Evolutionary conservation across 2,329 filamentous ascomycete species (phyloP).

Genomic region (Sordariomycetes sp.): DNA sequence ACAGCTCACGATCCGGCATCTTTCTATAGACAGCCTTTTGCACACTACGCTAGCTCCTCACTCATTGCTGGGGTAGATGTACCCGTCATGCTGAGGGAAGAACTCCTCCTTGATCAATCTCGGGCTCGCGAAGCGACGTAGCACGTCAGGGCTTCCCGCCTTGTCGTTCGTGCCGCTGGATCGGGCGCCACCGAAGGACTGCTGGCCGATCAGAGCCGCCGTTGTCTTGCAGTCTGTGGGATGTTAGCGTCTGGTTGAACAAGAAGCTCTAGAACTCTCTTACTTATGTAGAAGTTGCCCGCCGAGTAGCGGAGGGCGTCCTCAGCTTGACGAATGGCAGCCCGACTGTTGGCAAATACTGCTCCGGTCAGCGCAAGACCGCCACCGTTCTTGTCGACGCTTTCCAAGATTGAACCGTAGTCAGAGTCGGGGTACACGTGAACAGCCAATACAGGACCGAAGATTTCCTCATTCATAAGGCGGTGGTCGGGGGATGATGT

Average conservation of each 20-base stretch:
- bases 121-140: slow-evolving; percentile 50
- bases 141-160: slow-evolving; percentile 48
- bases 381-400: slow-evolving; percentile 30
- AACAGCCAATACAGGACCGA: slow-evolving; percentile 34
- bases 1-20: too few species aligned
- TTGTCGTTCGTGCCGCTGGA: slow-evolving; percentile 61
- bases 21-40: too few species aligned
- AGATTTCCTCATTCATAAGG: slow-evolving; percentile 36
- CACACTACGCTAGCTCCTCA: neutral
- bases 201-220: slow-evolving; percentile 56
- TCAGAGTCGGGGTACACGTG: slow-evolving; percentile 37
- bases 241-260: neutral
- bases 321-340: slow-evolving; percentile 53
- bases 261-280: too few species aligned
- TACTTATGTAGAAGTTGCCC: slow-evolving; percentile 65
- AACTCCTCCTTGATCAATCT: slow-evolving; percentile 65
- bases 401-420: slow-evolving; percentile 17
- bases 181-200: slow-evolving; percentile 56
- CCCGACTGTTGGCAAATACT: slow-evolving; percentile 57
- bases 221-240: slow-evolving; percentile 54
- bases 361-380: slow-evolving; percentile 52
- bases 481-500: slow-evolving; percentile 29
- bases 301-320: slow-evolving; percentile 56
- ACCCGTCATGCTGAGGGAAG: slow-evolving; percentile 40
- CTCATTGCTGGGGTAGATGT: slow-evolving; percentile 58